phyloP scores from a whole-genome alignment of 2,329 filamentous ascomycete species.

The Fonsecaea monophora region DNA sequence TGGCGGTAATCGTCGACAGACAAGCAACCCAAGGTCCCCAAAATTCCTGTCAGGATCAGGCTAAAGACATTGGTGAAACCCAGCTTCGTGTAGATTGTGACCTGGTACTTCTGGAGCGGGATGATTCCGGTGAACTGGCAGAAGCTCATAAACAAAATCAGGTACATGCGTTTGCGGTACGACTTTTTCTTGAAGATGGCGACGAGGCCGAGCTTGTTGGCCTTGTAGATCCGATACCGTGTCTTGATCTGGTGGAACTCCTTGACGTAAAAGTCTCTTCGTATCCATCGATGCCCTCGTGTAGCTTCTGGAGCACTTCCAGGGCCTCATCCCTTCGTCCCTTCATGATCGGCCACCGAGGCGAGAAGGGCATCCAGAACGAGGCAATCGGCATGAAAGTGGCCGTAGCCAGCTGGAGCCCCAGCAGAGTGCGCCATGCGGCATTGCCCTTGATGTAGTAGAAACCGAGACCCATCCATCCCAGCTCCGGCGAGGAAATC shows the following conservation, averaged over 20 bases:
- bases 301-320: conserved; percentile 12
- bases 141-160: conserved; percentile 9
- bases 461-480: conserved; percentile 20
- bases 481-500: background rate
- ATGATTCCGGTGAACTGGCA: conserved; percentile 62
- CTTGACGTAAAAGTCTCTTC: conserved; percentile 19
- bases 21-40: conserved; percentile 89
- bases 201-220: conserved; percentile 4
- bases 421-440: conserved; percentile 20
- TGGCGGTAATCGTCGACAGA: conserved; percentile 72
- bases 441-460: conserved; percentile 18
- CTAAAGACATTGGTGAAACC: conserved; percentile 54
- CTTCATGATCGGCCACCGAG: conserved; percentile 14
- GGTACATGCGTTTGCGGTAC: conserved; percentile 11
- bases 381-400: conserved; percentile 8
- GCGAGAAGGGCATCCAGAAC: conserved; percentile 17
- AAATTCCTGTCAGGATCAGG: conserved; percentile 78
- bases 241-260: conserved; percentile 22
- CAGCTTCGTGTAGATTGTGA: conserved; percentile 71
- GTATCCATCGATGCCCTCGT: background rate
- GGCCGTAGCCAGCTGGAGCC: conserved; percentile 3
- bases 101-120: conserved; percentile 88
- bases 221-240: conserved; percentile 12
- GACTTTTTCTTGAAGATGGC: conserved; percentile 17
- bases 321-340: conserved; percentile 16